Base-by-base conservation (phyloP, 805 yeast species). In the Monosporozyma siamensis region DNA sequence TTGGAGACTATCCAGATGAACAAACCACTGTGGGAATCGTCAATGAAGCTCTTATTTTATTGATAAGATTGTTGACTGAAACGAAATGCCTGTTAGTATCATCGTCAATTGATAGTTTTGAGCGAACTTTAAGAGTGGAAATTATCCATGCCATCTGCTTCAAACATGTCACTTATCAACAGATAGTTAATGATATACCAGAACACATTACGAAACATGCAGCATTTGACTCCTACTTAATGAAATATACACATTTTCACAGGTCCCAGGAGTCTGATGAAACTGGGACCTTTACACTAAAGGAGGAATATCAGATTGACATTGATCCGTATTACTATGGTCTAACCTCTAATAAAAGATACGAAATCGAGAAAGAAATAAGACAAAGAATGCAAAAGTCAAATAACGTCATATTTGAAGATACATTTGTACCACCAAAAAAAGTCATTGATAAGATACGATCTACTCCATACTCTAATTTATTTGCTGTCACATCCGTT, bases 241-340 rank as follows among this genome's bases (percentile, higher is more conserved):
- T 60, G 26, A 74, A 70, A 44, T 69, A 78, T 26, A 79, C 95
- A 1, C 75, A 69, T 27, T 78, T 71, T 49, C 69, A 69, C n/a
- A 71, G 82, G 1, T 88, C 94, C 3, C 64, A 71, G 4, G 75
- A 78, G 4, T 50, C 71, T 15, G 59, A 71, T 20, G 82, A 82
- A 48, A 61, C 70, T 18, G 86, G 95, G 2, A 58, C 74, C 21
- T 90, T 83, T 60, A 67, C 77, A 22, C 68, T 92, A 46, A 87
- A 83, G 54, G 70, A 73, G 3, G 71, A 77, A 39, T 64, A 65
- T 23, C 69, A 64, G 43, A 67, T 65, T 1, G 65, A 71, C 22
- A 74, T 89, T 34, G 92, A 90, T 58, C 95, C 97, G 0, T 89
- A 77, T 54, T 90, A 81, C 56, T 70, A 84, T 45, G 88, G 87